phyloP scores from a whole-genome alignment of 2,329 filamentous ascomycete species.

The Trichoderma sp. region DNA sequence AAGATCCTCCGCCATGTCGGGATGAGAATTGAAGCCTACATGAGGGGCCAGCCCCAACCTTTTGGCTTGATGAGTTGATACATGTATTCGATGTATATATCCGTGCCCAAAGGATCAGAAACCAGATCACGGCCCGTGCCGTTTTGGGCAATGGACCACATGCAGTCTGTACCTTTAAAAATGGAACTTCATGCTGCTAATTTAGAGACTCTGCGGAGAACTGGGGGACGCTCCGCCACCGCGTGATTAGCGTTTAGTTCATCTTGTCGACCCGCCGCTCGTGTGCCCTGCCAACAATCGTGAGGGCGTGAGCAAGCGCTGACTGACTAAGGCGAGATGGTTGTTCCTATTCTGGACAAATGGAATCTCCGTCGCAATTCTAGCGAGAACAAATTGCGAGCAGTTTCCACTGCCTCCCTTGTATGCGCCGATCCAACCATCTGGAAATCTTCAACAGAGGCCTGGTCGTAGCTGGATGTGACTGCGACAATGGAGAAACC shows the following conservation, averaged over 20 bases:
- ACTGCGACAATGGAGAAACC: conserved; percentile 16
- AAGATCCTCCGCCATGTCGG: too few species aligned
- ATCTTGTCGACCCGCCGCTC: not conserved
- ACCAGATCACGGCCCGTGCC: conserved; percentile 2
- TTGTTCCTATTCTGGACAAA: not conserved
- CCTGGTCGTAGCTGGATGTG: not conserved
- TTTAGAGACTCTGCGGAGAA: not conserved
- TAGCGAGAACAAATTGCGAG: not conserved
- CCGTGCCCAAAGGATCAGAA: not conserved
- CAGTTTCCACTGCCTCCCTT: not conserved
- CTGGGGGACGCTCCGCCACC: not conserved
- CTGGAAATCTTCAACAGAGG: not conserved
- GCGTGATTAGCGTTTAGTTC: not conserved
- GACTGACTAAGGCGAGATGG: not conserved
- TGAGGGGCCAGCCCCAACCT: not conserved
- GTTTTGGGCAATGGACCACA: not conserved
- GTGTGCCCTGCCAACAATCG: not conserved
- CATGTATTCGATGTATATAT: not conserved
- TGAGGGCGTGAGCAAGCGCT: not conserved
- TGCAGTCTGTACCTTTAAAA: not conserved
- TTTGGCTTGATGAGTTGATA: not conserved
- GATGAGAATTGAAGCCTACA: not conserved
- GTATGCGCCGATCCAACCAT: not conserved
- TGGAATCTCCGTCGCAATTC: not conserved
- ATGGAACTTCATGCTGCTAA: not conserved